phyloP scores from a whole-genome alignment of 495 filamentous ascomycete genomes.

The Hypoxylon lenormandii region DNA sequence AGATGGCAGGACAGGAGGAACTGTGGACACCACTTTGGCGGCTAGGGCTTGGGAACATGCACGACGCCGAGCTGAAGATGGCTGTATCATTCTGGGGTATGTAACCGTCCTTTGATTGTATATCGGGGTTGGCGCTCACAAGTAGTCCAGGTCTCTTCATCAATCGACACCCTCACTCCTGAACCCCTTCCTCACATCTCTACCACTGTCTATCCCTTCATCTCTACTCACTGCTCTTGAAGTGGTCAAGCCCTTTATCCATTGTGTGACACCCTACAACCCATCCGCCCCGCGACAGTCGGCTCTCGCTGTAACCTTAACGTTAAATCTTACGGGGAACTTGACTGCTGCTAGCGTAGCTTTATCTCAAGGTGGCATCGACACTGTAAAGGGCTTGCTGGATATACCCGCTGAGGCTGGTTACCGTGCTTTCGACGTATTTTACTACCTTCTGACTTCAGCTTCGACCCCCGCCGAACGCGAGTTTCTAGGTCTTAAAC shows the following conservation, averaged over 20 bases:
- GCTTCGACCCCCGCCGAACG: conserved; percentile 90
- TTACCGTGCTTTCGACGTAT: conserved; percentile 96
- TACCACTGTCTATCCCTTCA: conserved; percentile 81
- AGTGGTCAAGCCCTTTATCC: conserved; percentile 84
- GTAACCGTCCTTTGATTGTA: conserved; percentile 4
- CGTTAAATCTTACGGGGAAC: conserved; percentile 82
- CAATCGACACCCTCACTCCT: conserved; percentile 86
- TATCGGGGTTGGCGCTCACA: conserved; percentile 31
- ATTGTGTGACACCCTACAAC: conserved; percentile 87
- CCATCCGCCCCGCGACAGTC: conserved; percentile 85
- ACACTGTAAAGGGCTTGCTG: conserved; percentile 83
- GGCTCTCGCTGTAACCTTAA: conserved; percentile 81
- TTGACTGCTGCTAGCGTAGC: conserved; percentile 79
- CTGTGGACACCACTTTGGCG: conserved; percentile 81
- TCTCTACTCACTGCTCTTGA: conserved; percentile 79
- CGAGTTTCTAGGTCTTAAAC: conserved; percentile 87
- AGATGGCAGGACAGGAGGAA: conserved; percentile 77
- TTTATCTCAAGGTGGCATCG: conserved; percentile 86
- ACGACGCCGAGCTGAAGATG: conserved; percentile 91
- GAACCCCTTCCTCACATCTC: conserved; percentile 79
- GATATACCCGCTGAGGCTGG: conserved; percentile 82
- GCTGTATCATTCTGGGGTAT: conserved; percentile 89
- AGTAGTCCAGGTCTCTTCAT: conserved; percentile 77
- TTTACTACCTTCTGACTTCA: conserved; percentile 93
- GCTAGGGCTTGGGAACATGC: conserved; percentile 96